Evolutionary conservation across 73 alveolate genomes (phyloP).

Genomic region (Paramecium bursaria): DNA sequence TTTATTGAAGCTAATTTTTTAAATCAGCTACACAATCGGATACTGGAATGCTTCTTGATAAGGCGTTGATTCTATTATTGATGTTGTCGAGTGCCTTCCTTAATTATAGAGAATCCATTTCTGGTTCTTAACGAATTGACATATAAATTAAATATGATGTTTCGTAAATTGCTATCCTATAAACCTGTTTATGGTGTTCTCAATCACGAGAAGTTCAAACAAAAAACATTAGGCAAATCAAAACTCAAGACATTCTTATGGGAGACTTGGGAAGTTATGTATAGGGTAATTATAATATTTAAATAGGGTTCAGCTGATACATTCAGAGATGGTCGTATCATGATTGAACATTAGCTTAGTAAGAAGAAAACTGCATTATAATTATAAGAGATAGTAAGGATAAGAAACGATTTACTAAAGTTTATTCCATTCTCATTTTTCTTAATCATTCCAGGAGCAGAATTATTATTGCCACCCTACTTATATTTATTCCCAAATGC

Average conservation of each 20-base stretch:
- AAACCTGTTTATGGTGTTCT: conserved; percentile 31
- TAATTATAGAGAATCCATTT: conserved; percentile 9
- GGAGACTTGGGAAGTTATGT: conserved; percentile 48
- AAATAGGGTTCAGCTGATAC: conserved; percentile 39
- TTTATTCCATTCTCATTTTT: conserved; percentile 90
- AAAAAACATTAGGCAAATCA: conserved; percentile 42
- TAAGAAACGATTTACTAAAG: conserved; percentile 79
- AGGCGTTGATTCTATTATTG: conserved; percentile 14
- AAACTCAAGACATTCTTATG: conserved; percentile 23
- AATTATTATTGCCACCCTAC: conserved; percentile 87
- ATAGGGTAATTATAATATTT: background rate
- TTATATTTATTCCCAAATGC: conserved; percentile 89
- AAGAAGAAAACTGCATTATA: conserved; percentile 59
- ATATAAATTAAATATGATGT: conserved; percentile 54
- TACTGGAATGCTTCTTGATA: background rate
- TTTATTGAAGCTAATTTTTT: background rate
- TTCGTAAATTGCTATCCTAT: background rate
- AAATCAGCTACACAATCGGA: background rate
- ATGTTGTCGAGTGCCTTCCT: conserved; percentile 6
- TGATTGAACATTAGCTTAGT: background rate
- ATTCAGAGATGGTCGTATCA: background rate
- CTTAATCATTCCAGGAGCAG: conserved; percentile 89
- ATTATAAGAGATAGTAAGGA: conserved; percentile 58
- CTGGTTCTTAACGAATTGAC: conserved; percentile 65
- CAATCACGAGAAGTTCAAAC: conserved; percentile 42